Evolutionary conservation across 768 basidiomycete genomes (phyloP).

Genomic region (Coprinopsis strossmayeri): DNA sequence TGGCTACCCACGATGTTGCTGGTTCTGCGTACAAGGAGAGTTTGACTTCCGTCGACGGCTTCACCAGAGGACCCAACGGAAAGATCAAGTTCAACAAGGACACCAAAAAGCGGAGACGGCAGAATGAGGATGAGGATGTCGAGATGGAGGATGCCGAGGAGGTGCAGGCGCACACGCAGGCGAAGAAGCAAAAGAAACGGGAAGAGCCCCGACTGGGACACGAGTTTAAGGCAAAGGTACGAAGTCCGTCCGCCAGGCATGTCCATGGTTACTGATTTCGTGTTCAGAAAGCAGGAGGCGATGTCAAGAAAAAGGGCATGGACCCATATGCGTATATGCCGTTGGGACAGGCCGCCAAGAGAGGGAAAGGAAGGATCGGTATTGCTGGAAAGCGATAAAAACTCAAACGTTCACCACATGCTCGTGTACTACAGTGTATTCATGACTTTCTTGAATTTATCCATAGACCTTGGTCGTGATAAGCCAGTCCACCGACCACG

Average conservation of each 20-base stretch:
- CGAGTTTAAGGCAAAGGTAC: slow-evolving; percentile 94
- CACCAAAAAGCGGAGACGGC: slow-evolving; percentile 85
- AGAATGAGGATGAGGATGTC: slow-evolving; percentile 60
- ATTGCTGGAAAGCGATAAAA: slow-evolving; percentile 55
- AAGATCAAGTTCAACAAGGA: slow-evolving; percentile 94
- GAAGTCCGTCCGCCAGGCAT: slow-evolving; percentile 15
- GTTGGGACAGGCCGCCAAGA: slow-evolving; percentile 77
- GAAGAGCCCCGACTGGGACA: slow-evolving; percentile 53
- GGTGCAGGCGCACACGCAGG: slow-evolving; percentile 20
- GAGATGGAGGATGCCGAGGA: slow-evolving; percentile 73
- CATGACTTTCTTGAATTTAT: too few relatives aligned
- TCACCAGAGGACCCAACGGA: slow-evolving; percentile 78
- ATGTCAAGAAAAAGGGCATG: slow-evolving; percentile 78
- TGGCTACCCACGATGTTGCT: slow-evolving; percentile 41
- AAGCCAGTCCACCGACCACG: too few relatives aligned
- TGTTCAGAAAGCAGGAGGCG: slow-evolving; percentile 85
- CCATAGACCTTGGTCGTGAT: too few relatives aligned
- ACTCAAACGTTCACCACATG: too few relatives aligned
- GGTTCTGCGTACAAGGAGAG: slow-evolving; percentile 82
- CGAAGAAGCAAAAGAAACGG: slow-evolving; percentile 53
- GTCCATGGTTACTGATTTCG: slow-evolving; percentile 9
- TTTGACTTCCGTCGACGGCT: slow-evolving; percentile 83
- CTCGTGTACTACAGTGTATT: too few relatives aligned
- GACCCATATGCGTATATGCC: slow-evolving; percentile 94
- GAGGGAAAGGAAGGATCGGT: slow-evolving; percentile 42